A percentile compares a stretch with the other conserved stretches of the same genome.
phyloP scores from a whole-genome alignment of 2,329 filamentous ascomycete species.

The Microascus cirrosus region DNA sequence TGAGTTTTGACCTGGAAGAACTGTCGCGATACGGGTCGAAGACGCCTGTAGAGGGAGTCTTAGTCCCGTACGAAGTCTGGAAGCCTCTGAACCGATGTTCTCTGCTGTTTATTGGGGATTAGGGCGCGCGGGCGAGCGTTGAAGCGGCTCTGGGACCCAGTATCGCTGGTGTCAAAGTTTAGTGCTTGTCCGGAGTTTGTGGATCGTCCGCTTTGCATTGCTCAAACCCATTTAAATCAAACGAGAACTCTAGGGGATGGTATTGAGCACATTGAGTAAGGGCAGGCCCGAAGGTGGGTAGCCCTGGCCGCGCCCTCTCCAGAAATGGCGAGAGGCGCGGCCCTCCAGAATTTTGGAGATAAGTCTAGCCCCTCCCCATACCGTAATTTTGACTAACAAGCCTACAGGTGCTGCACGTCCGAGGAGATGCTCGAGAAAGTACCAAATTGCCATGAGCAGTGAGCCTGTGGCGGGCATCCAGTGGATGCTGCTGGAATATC shows the following conservation, averaged over 20 bases:
- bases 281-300: slow-evolving; percentile 25
- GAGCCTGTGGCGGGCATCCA: no score
- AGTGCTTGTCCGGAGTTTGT: slow-evolving; percentile 61
- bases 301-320: slow-evolving; percentile 38
- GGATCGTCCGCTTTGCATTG: neutral
- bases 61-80: slow-evolving; percentile 12
- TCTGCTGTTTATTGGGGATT: slow-evolving; percentile 6
- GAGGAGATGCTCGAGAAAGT: neutral
- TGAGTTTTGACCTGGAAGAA: neutral
- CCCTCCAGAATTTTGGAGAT: slow-evolving; percentile 36
- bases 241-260: neutral
- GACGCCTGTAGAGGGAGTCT: neutral
- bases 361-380: slow-evolving; percentile 23
- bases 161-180: slow-evolving; percentile 89
- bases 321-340: slow-evolving; percentile 37
- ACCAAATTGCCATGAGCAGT: no score
- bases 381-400: slow-evolving; percentile 13
- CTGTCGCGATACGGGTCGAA: neutral
- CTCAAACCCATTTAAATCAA: neutral
- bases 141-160: slow-evolving; percentile 60
- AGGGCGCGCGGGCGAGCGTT: slow-evolving; percentile 6
- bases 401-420: neutral
- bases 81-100: slow-evolving; percentile 9
- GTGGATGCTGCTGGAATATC: no score
- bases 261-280: slow-evolving; percentile 10